Base-by-base conservation (phyloP, 148 eudicot species). In the Cornus florida region DNA sequence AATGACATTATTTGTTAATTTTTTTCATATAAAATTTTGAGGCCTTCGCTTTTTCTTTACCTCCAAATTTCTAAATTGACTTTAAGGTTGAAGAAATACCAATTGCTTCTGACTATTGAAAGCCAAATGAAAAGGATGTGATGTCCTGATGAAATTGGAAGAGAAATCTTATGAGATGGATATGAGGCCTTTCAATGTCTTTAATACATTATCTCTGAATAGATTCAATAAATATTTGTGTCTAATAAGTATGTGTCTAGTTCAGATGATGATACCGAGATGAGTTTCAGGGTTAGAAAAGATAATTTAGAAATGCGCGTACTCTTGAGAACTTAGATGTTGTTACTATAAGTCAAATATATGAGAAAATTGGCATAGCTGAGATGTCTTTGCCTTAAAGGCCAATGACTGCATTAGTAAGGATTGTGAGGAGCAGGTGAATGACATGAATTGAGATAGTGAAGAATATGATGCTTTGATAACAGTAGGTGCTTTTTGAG, bases 121-220 rank as follows among this genome's bases (percentile, higher is more conserved):
- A 56, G 53, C 20, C 4, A 57, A 11, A 59, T 74, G 10, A 2
- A 19, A 35, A 10, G 53, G 66, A n/a, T 24, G 66, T 19, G 66
- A 60, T 75, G 22, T 14, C 1, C 53, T 23, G 28, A 13, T 5
- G 23, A 62, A 16, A 74, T 20, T 57, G 5, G 5, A 60, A 31
- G 9, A 46, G 69, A 62, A 62, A 62, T 62, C 66, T 62, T 75
- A 57, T 75, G 50, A 38, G 67, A 59, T 74, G 66, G 43, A 20
- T 56, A 73, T 31, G 35, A 28, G 41, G 8, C 62, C 19, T 28
- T 59, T 19, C 33, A 10, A 9, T 24, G 17, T 57, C 48, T 75
- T n/a, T 33, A 0, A 9, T 59, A 62, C 20, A 38, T 32, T 33
- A 2, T 20, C 4, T 60, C 38, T 75, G n/a, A 33, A 57, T 19